Base-by-base conservation (phyloP, 1,139 yeast species). In the Saccharomyces hybrid region DNA sequence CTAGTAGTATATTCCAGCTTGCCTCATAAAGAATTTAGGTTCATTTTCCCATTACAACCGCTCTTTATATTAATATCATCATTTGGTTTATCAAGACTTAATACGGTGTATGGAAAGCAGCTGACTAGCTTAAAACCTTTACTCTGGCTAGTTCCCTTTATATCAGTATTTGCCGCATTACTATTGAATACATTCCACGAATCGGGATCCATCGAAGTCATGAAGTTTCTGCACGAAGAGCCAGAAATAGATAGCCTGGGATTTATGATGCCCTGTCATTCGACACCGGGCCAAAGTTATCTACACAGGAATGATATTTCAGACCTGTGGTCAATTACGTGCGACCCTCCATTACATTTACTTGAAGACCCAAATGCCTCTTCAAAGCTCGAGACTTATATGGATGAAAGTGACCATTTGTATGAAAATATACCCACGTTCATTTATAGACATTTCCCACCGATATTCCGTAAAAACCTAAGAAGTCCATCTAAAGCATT, bases 221-320 rank as follows among this genome's bases (percentile, higher is more conserved):
- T 87, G 25, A 69, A 79, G 9, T 77, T 76, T 52, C 64, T 93
- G 26, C 76, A 83, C 52, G 57, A 68, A 7, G 73, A 78, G 23
- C 71, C 76, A 0, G 62, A 67, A 1, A 75, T 81, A 4, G 60
- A 70, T 0, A 78, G 86, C 2, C 73, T 90, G 47, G 96, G 96
- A 0, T 86, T 93, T 61, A 69, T 95, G 16, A 88, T 91, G 67
- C 99, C 99, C 0, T 95, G 99, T 64, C 99, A 95, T 69, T 91
- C 98, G 0, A 91, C 98, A 0, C 99, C 99, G 2, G 88, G 96
- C 86, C 97, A 89, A 65, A 81, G 95, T 41, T 83, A 86, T 64
- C 70, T 95, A 48, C 97, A 90, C 64, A 72, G 86, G 26, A 69
- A 73, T 6, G 78, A 77, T 20, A 69, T 81, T 3, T 67, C 71